These are phyloP conservation scores for Xylaria sp. DNA, from an alignment of 2,329 filamentous ascomycete genomes.

Conservation along the genomic window DNA sequence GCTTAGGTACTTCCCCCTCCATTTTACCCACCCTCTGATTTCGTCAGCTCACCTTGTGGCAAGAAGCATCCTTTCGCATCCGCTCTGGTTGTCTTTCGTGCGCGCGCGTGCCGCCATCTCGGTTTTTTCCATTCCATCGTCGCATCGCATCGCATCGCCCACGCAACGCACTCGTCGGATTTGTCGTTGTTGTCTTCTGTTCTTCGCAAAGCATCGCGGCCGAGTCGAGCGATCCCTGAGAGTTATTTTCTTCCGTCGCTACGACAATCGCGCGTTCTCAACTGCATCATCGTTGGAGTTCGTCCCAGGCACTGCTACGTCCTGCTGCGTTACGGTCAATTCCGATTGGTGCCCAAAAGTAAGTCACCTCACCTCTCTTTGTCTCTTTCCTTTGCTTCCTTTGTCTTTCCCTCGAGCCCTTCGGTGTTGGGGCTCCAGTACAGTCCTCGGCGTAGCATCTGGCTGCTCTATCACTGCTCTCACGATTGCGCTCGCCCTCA, in stretches of 20 bases:
- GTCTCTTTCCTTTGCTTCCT: conserved; percentile 12
- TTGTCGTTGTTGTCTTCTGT: conserved; percentile 24
- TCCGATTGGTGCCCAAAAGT: conserved; percentile 49
- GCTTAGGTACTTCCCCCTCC: conserved; percentile 9
- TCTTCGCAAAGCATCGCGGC: conserved; percentile 22
- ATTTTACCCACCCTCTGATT: conserved; percentile 32
- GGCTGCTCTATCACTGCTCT: neutral
- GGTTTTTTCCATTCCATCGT: conserved; percentile 28
- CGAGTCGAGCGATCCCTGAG: conserved; percentile 25
- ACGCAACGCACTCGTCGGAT: conserved; percentile 24
- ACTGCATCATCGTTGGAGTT: conserved; percentile 25
- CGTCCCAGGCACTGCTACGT: conserved; percentile 25
- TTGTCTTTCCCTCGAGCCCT: conserved; percentile 6
- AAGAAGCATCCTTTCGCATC: conserved; percentile 34
- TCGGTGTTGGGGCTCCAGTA: conserved; percentile 23
- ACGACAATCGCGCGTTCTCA: conserved; percentile 12
- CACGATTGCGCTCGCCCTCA: conserved; percentile 7
- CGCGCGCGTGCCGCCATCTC: conserved; percentile 33
- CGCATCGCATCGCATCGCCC: conserved; percentile 25
- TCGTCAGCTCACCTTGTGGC: conserved; percentile 35
- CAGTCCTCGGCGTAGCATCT: conserved; percentile 1
- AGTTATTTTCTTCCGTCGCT: conserved; percentile 23
- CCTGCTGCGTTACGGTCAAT: conserved; percentile 28
- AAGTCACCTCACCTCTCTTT: conserved; percentile 37
- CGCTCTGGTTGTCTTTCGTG: conserved; percentile 32